phyloP scores from a whole-genome alignment of 202 grass and related monocot species.

The Panicum virgatum region DNA sequence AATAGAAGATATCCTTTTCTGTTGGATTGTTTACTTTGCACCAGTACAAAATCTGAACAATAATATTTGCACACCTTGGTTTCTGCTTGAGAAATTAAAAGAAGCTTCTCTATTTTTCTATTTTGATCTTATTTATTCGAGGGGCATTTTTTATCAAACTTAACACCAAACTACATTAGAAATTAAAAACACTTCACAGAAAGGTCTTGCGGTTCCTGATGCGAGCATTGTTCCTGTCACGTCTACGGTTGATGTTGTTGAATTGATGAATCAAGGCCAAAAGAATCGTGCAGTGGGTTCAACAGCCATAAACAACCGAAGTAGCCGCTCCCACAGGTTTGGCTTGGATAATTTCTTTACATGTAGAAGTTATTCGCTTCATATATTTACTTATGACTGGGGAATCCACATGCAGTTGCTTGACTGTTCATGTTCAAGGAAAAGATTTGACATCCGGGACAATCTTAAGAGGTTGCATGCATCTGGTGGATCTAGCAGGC shows the following conservation, averaged over 20 bases:
- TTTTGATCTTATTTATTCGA: constrained; percentile 21
- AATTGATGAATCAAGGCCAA: constrained; percentile 91
- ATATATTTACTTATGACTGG: constrained; percentile 38
- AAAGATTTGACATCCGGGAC: constrained; percentile 61
- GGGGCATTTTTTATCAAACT: constrained; percentile 46
- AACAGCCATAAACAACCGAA: constrained; percentile 91
- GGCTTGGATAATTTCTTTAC: constrained; percentile 28
- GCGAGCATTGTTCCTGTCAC: constrained; percentile 76
- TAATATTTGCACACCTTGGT: constrained; percentile 9
- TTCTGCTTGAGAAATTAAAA: constrained; percentile 1
- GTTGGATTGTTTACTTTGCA: constrained; percentile 7
- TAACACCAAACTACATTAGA: constrained; percentile 80
- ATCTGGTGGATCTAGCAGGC: constrained; percentile 95
- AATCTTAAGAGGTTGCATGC: constrained; percentile 74
- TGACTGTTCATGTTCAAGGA: constrained; percentile 94
- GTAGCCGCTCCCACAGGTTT: constrained; percentile 97
- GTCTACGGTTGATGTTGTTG: constrained; percentile 73
- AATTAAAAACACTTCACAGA: constrained; percentile 76
- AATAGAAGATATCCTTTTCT: constrained; percentile 91
- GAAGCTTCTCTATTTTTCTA: constrained; percentile 10
- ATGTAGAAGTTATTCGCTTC: constrained; percentile 19
- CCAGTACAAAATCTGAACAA: constrained; percentile 3
- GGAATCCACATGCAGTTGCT: constrained; percentile 65
- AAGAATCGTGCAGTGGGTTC: constrained; percentile 79
- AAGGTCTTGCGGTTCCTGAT: constrained; percentile 76